A percentile compares a stretch with the other conserved stretches of the same genome.
Evolutionary conservation across 345 rosid genomes (phyloP).

Genomic region (Eutrema japonicum): DNA sequence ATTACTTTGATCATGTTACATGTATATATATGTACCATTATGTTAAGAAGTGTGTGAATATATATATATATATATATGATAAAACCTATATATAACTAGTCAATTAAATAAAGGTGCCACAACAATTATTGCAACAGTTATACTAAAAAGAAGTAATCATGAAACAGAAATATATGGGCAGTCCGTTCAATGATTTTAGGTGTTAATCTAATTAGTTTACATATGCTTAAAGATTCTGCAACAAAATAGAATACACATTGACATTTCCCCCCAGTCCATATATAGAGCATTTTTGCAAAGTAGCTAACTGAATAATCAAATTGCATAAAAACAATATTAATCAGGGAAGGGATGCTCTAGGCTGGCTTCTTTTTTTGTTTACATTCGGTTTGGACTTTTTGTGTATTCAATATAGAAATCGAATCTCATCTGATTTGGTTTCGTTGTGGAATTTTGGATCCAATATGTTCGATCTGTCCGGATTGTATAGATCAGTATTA

Average conservation of each 20-base stretch:
- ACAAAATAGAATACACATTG: conserved; percentile 20
- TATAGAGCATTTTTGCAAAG: neutral
- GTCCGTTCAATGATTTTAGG: conserved; percentile 12
- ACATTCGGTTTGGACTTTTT: neutral
- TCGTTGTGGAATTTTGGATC: too few relatives aligned
- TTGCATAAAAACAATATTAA: conserved; percentile 2
- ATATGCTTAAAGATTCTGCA: conserved; percentile 8
- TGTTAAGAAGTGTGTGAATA: conserved; percentile 8
- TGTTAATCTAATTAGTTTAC: neutral
- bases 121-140: conserved; percentile 27
- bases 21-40: neutral
- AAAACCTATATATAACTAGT: conserved; percentile 13
- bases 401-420: too few relatives aligned
- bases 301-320: neutral
- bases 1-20: conserved; percentile 18
- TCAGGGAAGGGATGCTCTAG: too few relatives aligned
- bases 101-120: conserved; percentile 22
- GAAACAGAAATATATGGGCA: neutral
- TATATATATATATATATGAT: neutral
- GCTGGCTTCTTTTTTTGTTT: too few relatives aligned
- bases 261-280: conserved; percentile 7
- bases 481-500: too few relatives aligned
- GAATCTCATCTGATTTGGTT: too few relatives aligned
- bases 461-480: neutral
- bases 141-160: neutral